These are phyloP conservation scores for Diaporthe capsici DNA, from an alignment of 2,329 filamentous ascomycete species.

Conservation along the genomic window DNA sequence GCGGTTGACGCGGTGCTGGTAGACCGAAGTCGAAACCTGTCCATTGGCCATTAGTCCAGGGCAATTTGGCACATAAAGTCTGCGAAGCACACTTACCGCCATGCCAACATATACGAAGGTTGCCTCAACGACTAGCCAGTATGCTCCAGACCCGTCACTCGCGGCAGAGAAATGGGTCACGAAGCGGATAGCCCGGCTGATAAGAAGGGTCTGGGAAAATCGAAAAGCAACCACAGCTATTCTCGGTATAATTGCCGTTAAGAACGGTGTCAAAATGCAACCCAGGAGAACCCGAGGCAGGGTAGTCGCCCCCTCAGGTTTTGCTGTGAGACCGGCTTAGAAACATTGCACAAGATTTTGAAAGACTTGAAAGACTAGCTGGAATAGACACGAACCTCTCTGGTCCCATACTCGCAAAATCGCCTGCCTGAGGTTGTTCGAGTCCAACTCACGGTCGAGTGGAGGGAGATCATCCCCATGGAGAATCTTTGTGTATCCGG, in stretches of 20 bases:
- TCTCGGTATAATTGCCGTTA: conserved; percentile 52
- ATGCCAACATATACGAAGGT: conserved; percentile 54
- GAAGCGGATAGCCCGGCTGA: conserved; percentile 54
- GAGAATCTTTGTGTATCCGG: conserved; percentile 49
- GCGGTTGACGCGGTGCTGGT: conserved; percentile 44
- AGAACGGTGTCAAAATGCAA: conserved; percentile 49
- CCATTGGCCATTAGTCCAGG: neutral
- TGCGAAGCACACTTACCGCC: conserved; percentile 49
- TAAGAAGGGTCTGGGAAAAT: conserved; percentile 58
- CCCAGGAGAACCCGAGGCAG: conserved; percentile 50
- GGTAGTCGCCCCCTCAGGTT: conserved; percentile 45
- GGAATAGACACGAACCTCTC: conserved; percentile 44
- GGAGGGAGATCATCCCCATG: conserved; percentile 46
- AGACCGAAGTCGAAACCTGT: conserved; percentile 44
- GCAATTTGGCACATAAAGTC: neutral
- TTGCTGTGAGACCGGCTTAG: conserved; percentile 40
- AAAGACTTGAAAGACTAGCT: neutral
- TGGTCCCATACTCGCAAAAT: conserved; percentile 48
- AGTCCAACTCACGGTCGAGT: conserved; percentile 45
- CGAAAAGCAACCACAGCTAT: conserved; percentile 56
- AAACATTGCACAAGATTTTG: neutral
- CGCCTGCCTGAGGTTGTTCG: conserved; percentile 44
- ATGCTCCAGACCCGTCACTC: conserved; percentile 39
- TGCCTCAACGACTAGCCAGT: conserved; percentile 52
- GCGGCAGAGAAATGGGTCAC: conserved; percentile 40